These are phyloP conservation scores for Nannizzia gypsea DNA, from an alignment of 2,329 filamentous ascomycete genomes.

Conservation along the genomic window DNA sequence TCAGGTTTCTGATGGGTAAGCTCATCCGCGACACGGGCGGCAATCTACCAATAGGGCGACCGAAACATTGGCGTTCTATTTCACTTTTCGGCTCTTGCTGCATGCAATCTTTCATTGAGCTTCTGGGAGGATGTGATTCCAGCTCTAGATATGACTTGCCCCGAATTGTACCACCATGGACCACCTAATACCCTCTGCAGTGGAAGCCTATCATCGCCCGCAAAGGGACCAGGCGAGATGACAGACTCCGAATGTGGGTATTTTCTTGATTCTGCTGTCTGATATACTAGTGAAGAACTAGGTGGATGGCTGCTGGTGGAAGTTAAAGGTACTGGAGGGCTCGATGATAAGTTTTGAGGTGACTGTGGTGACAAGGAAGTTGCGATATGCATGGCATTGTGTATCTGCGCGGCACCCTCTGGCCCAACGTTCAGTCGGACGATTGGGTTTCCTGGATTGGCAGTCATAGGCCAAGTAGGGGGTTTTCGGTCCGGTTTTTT, in stretches of 20 bases:
- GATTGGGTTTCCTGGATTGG: conserved; percentile 9
- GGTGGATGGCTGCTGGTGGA: neutral
- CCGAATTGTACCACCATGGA: conserved; percentile 13
- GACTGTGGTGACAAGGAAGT: neutral
- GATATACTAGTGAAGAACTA: neutral
- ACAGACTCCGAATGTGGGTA: neutral
- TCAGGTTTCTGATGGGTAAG: neutral
- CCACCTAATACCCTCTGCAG: conserved; percentile 13
- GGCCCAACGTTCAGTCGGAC: conserved; percentile 17
- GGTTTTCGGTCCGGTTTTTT: neutral
- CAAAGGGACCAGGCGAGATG: neutral
- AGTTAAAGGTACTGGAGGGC: neutral
- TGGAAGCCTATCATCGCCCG: conserved; percentile 3
- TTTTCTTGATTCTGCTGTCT: neutral
- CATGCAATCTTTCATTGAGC: conserved; percentile 12
- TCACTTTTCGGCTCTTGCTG: conserved; percentile 13
- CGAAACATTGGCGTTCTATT: neutral
- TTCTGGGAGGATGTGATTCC: conserved; percentile 10
- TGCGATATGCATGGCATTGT: neutral
- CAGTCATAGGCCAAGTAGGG: neutral
- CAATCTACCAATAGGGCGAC: neutral
- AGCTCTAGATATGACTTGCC: neutral
- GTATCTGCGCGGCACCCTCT: conserved; percentile 18
- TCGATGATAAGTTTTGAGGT: neutral
- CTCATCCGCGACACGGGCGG: neutral